Evolutionary conservation across 495 filamentous ascomycete genomes (phyloP), one percentile per base, ranked within the genome.

Genomic region (Podospora pseudopauciseta): DNA sequence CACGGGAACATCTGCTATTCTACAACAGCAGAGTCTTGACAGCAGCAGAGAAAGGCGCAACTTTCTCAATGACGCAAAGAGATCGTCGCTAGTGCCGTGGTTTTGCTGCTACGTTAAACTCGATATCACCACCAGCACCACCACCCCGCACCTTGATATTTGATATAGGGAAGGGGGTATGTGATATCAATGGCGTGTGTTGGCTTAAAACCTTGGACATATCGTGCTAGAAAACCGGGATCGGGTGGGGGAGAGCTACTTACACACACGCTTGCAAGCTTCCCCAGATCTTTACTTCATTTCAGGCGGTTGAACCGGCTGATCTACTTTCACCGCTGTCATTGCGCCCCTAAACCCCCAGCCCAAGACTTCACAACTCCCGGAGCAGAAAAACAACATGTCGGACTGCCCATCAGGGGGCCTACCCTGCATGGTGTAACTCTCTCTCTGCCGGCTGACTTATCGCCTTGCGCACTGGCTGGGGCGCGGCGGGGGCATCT

Each of bases 1-100:
- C 30, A 57, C 39, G 32, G 72, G 65, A 71, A 70, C 56, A 63
- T 70, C 63, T 58, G 39, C 7, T 49, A 49, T 13, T 49, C 7
- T 49, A 11, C 39, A 11, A 49, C 39, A 49, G 39, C 39, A 49
- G 39, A 49, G 39, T 65, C 39, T 20, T 3, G 59, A 34, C 19
- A 32, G 27, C 53, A 18, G 5, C 28, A 20, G 63, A 63, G 20
- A 28, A 60, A 49, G 39, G 61, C 55, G 20, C 61, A 27, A 20
- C 27, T 18, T 18, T 60, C 65, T 61, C n/a, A 5, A 20, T 67
- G 65, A 34, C 57, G 68, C 68, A 27, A 30, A 44, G 59, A 23
- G 27, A n/a, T 49, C 39, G 7, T 13, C 39, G 39, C 39, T 5
- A 49, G 13, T 49, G 39, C 39, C 39, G 30, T n/a, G 20, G 23